phyloP scores from a whole-genome alignment of 805 yeast species.

The Lachancea nothofagi region DNA sequence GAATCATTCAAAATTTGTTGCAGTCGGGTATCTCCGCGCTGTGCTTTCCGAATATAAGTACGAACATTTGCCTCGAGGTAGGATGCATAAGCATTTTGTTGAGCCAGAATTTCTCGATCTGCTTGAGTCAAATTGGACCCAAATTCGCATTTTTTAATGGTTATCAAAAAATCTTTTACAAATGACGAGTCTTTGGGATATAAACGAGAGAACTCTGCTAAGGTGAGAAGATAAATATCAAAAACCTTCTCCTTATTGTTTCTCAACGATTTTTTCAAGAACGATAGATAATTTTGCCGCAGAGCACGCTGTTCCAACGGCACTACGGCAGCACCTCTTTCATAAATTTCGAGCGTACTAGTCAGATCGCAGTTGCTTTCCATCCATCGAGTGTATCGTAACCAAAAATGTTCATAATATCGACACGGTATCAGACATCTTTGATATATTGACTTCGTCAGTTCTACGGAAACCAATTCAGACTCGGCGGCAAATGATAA shows the following conservation, averaged over 20 bases:
- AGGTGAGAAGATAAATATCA: conserved; percentile 11
- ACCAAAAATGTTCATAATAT: conserved; percentile 58
- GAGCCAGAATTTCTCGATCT: conserved; percentile 18
- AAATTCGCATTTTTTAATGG: conserved; percentile 22
- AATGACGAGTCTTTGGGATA: conserved; percentile 19
- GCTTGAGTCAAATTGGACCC: conserved; percentile 15
- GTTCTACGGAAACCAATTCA: conserved; percentile 21
- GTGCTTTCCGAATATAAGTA: conserved; percentile 20
- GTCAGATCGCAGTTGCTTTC: conserved; percentile 30
- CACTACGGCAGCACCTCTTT: conserved; percentile 44
- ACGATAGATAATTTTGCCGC: conserved; percentile 18
- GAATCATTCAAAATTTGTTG: conserved; percentile 37
- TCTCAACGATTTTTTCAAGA: conserved; percentile 15
- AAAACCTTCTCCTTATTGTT: conserved; percentile 10
- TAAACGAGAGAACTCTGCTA: conserved; percentile 11
- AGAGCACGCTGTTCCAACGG: conserved; percentile 25
- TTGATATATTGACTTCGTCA: conserved; percentile 53
- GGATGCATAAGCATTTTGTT: conserved; percentile 22
- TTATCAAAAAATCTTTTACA: conserved; percentile 21
- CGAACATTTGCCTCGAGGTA: conserved; percentile 23
- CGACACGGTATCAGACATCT: conserved; percentile 70
- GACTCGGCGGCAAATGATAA: conserved; percentile 47
- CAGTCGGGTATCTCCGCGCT: conserved; percentile 23
- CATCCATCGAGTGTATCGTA: conserved; percentile 54
- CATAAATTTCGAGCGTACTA: conserved; percentile 41